Conservation (phyloP, 1,284 basidiomycete genomes). For the Ceratobasidium sp. region DNA sequence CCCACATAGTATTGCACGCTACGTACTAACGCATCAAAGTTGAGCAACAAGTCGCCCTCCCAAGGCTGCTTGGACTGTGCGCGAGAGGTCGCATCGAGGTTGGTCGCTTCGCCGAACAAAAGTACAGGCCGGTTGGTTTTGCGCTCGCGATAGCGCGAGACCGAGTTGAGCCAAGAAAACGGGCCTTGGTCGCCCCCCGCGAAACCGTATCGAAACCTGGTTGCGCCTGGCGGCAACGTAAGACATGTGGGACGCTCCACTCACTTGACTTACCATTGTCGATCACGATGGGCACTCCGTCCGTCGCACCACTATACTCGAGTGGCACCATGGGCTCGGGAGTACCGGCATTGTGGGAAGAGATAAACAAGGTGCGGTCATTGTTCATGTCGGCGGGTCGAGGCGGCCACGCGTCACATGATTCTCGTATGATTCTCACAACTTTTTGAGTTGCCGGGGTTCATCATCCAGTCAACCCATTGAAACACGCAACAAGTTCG, state of each 20-base stretch:
- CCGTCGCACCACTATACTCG: conserved; percentile 23
- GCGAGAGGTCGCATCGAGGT: conserved; percentile 83
- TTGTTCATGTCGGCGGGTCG: conserved; percentile 14
- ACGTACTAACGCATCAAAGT: conserved; percentile 90
- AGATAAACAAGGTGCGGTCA: conserved; percentile 36
- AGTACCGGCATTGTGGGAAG: conserved; percentile 29
- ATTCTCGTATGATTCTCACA: conserved; percentile 8
- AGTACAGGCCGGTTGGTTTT: conserved; percentile 81
- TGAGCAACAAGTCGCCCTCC: conserved; percentile 90
- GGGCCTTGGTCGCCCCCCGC: conserved; percentile 61
- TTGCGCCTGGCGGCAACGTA: conserved; percentile 64
- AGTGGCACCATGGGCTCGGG: conserved; percentile 37
- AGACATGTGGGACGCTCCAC: not conserved
- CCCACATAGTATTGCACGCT: not conserved
- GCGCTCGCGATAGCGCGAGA: conserved; percentile 89
- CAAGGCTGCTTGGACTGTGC: conserved; percentile 82
- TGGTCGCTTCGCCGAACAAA: conserved; percentile 86
- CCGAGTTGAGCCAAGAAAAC: conserved; percentile 71
- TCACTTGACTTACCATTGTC: conserved; percentile 73
- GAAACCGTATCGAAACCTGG: conserved; percentile 91
- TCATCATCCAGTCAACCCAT: not conserved
- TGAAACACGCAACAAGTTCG: conserved; percentile 36
- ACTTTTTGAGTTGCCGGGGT: conserved; percentile 13
- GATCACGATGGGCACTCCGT: conserved; percentile 78
- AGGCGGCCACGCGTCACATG: conserved; percentile 19